Percentiles rank a stretch among this genome's conserved stretches.
Evolutionary conservation across 2,329 filamentous ascomycete genomes (phyloP).

Genomic region (Colletotrichum navitas): DNA sequence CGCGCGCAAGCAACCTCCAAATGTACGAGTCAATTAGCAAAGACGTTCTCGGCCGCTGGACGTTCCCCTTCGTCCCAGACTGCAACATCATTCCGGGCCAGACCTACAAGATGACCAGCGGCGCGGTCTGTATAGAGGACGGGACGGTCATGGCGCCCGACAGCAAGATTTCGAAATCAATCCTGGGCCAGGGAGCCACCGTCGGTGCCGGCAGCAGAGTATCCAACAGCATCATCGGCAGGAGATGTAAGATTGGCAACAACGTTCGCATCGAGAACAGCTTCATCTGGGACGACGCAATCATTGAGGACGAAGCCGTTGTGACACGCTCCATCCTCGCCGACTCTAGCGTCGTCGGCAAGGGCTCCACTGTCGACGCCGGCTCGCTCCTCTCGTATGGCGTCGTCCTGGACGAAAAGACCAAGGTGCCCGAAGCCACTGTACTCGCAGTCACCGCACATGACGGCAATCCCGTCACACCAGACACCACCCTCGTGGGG

Average conservation of each 20-base stretch:
- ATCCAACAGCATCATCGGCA: conserved; percentile 83
- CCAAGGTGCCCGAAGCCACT: conserved; percentile 56
- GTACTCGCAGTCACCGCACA: conserved; percentile 53
- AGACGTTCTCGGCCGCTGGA: conserved; percentile 89
- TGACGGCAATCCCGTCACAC: conserved; percentile 53
- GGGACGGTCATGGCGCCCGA: conserved; percentile 80
- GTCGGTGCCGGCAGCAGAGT: conserved; percentile 81
- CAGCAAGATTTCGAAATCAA: conserved; percentile 76
- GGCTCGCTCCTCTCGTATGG: conserved; percentile 86
- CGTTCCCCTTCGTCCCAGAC: conserved; percentile 89
- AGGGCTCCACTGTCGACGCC: conserved; percentile 74
- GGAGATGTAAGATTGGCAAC: conserved; percentile 86
- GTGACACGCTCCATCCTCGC: conserved; percentile 83
- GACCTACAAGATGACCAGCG: conserved; percentile 77
- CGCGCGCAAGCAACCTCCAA: conserved; percentile 85
- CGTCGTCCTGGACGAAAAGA: conserved; percentile 76
- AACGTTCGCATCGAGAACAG: conserved; percentile 84
- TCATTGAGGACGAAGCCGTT: conserved; percentile 79
- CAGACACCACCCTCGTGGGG: conserved; percentile 63
- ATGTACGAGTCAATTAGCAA: conserved; percentile 91
- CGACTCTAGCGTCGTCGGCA: conserved; percentile 77
- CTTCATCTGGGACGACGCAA: conserved; percentile 89
- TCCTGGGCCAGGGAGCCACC: conserved; percentile 81
- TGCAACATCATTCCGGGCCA: conserved; percentile 86
- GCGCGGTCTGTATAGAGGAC: conserved; percentile 82